These are phyloP conservation scores for Pyronema domesticum DNA, from an alignment of 495 filamentous ascomycete genomes.

Conservation along the genomic window DNA sequence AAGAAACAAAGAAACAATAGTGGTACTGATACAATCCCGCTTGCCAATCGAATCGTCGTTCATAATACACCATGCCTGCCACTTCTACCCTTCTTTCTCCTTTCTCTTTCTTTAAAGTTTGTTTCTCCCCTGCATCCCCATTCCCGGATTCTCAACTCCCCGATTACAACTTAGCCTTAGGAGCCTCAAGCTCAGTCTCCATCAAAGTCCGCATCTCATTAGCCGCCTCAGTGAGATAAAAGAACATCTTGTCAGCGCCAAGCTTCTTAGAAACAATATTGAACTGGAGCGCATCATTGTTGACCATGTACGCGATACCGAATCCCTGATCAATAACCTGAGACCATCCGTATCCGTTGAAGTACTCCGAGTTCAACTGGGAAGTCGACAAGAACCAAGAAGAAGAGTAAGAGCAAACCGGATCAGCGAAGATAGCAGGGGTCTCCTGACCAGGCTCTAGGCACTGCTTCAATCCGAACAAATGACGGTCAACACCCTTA, in stretches of 20 bases:
- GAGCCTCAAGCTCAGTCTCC: constrained; percentile 58
- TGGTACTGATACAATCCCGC: too few relatives aligned
- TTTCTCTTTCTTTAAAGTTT: too few relatives aligned
- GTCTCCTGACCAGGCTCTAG: constrained; percentile 63
- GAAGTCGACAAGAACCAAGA: constrained; percentile 79
- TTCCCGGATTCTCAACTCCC: background rate
- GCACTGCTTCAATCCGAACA: constrained; percentile 90
- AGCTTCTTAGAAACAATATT: constrained; percentile 93
- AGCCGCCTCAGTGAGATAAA: constrained; percentile 85
- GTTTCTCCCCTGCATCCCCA: too few relatives aligned
- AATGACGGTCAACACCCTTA: constrained; percentile 85
- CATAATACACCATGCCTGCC: background rate
- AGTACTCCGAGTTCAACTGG: constrained; percentile 89
- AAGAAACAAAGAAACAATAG: too few relatives aligned
- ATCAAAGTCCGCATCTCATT: constrained; percentile 77
- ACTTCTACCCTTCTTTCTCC: background rate
- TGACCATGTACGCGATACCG: constrained; percentile 99
- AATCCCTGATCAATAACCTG: constrained; percentile 94
- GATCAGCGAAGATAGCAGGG: constrained; percentile 71
- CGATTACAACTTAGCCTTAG: constrained; percentile 75
- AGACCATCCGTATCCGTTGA: constrained; percentile 99
- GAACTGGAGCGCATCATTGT: constrained; percentile 94
- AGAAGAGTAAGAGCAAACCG: constrained; percentile 62
- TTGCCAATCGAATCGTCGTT: too few relatives aligned
- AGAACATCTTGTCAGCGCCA: constrained; percentile 81